phyloP scores from a whole-genome alignment of 257 asterid genomes.

The Penstemon barbatus region DNA sequence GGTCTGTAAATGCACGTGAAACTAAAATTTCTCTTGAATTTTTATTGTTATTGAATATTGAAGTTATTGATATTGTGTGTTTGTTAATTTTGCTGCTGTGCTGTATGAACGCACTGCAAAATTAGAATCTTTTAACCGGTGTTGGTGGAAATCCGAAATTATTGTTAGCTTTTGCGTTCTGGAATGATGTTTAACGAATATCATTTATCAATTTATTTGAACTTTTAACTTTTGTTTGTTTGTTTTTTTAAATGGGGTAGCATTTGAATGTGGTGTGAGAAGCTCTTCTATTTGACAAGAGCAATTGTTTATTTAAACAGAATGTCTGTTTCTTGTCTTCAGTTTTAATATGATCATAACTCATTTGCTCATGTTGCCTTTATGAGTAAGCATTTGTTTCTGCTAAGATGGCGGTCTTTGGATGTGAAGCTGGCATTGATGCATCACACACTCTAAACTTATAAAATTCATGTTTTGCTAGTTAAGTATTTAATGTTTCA shows the following conservation, averaged over 20 bases:
- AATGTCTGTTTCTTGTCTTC: background rate
- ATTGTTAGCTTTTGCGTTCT: too few relatives aligned
- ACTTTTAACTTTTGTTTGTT: background rate
- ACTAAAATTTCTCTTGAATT: conserved; percentile 5
- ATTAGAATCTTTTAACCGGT: background rate
- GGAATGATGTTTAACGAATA: background rate
- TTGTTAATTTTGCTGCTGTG: background rate
- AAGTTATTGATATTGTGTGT: background rate
- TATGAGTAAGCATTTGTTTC: conserved; percentile 10
- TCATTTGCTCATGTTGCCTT: background rate
- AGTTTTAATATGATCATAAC: background rate
- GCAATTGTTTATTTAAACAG: background rate
- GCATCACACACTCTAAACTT: background rate
- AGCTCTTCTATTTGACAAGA: conserved; percentile 10
- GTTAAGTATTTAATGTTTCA: background rate
- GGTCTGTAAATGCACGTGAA: conserved; percentile 34
- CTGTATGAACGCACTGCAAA: background rate
- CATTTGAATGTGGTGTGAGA: conserved; percentile 4
- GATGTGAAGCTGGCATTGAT: background rate
- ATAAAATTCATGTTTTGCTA: background rate
- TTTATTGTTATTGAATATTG: conserved; percentile 6
- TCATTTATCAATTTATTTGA: background rate
- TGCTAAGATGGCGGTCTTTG: background rate
- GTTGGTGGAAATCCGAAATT: background rate
- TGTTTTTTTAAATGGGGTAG: conserved; percentile 12